These are phyloP conservation scores for Pseudogymnoascus sp. DNA, from an alignment of 2,329 filamentous ascomycete genomes.

Conservation along the genomic window DNA sequence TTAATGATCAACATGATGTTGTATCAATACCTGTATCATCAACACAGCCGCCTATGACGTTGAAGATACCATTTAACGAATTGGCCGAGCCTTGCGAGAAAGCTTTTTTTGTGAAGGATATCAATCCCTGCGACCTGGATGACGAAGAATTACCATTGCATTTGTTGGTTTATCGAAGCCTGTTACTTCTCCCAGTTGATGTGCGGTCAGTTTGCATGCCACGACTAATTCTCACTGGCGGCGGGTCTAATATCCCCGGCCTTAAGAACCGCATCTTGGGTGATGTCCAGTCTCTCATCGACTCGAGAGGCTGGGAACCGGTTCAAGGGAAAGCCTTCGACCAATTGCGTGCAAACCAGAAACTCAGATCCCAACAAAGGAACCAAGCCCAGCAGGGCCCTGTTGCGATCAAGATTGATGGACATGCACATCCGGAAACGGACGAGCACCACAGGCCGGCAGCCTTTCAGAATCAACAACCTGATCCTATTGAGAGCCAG, in stretches of 20 bases:
- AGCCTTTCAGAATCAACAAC: constrained; percentile 36
- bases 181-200: constrained; percentile 73
- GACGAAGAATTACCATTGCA: constrained; percentile 80
- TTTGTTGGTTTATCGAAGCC: constrained; percentile 64
- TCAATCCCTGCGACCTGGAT: constrained; percentile 56
- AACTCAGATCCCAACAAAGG: neutral
- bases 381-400: neutral
- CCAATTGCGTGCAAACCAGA: constrained; percentile 34
- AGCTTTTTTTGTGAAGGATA: constrained; percentile 60
- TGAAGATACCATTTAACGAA: constrained; percentile 60
- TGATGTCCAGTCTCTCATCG: constrained; percentile 62
- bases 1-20: constrained; percentile 25
- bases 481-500: constrained; percentile 52
- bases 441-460: constrained; percentile 19
- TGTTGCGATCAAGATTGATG: neutral
- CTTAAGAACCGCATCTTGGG: constrained; percentile 69
- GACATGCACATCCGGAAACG: constrained; percentile 13
- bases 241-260: constrained; percentile 70
- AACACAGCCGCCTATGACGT: constrained; percentile 41
- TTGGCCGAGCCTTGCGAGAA: constrained; percentile 70
- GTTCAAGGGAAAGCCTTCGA: constrained; percentile 64
- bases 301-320: constrained; percentile 66
- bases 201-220: constrained; percentile 80
- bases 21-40: constrained; percentile 38
- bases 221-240: constrained; percentile 79